Evolutionary conservation across 306 rosid species (phyloP).

Genomic region (Quercus gilva): DNA sequence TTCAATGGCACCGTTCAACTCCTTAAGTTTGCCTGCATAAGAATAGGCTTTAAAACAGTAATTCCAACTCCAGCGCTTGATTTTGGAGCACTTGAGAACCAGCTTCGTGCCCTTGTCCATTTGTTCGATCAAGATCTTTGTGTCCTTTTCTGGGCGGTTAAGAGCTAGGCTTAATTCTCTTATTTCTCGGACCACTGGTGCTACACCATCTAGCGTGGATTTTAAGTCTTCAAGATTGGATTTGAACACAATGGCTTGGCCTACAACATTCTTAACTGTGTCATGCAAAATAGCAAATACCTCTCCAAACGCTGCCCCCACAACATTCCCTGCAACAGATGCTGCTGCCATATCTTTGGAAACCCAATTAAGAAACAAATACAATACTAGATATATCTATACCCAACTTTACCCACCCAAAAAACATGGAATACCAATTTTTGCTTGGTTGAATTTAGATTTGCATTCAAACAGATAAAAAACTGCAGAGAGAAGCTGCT

Average conservation of each 20-base stretch:
- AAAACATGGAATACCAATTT: too few species aligned
- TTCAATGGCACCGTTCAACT: not conserved
- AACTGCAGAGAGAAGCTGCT: too few species aligned
- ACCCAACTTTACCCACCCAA: too few species aligned
- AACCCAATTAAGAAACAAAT: too few species aligned
- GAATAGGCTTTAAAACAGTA: not conserved
- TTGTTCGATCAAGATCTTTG: not conserved
- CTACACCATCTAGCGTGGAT: not conserved
- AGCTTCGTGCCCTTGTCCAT: constrained; percentile 6
- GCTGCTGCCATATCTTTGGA: constrained; percentile 1
- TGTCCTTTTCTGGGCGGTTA: not conserved
- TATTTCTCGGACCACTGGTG: constrained; percentile 11
- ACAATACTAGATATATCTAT: too few species aligned
- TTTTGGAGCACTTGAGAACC: constrained; percentile 1
- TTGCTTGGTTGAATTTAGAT: too few species aligned
- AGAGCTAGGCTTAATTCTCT: not conserved
- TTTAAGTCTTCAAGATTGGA: not conserved
- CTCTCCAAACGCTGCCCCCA: not conserved
- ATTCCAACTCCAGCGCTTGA: not conserved
- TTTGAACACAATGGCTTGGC: constrained; percentile 3
- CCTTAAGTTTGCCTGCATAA: constrained; percentile 12
- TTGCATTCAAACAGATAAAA: too few species aligned
- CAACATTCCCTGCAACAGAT: not conserved
- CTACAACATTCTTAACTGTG: not conserved
- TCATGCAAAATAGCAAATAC: not conserved